Percentiles rank a stretch among this genome's conserved stretches.
These are phyloP conservation scores for Collybia sp. DNA, from an alignment of 768 basidiomycete species.

Conservation along the genomic window DNA sequence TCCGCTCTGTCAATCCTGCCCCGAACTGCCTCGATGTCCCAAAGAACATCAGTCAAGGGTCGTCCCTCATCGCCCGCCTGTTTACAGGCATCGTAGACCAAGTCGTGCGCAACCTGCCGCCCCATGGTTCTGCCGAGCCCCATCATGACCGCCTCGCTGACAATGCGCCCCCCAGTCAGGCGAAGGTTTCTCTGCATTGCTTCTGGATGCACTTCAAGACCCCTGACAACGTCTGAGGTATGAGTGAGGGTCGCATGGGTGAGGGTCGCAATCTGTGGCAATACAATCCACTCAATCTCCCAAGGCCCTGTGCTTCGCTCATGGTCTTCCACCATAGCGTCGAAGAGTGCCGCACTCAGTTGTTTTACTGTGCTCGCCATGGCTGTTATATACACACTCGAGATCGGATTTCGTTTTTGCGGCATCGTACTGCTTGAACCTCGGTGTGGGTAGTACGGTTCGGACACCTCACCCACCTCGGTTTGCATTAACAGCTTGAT, in stretches of 20 bases:
- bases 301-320: constrained; percentile 44
- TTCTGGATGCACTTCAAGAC: constrained; percentile 34
- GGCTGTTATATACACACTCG: constrained; percentile 38
- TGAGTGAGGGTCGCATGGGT: constrained; percentile 34
- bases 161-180: constrained; percentile 33
- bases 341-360: constrained; percentile 32
- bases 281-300: constrained; percentile 46
- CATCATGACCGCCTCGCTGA: constrained; percentile 47
- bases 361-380: constrained; percentile 37
- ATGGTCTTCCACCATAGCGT: constrained; percentile 45
- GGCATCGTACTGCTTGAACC: constrained; percentile 48
- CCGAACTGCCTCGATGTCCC: constrained; percentile 19
- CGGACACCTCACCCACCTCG: constrained; percentile 39
- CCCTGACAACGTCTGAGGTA: constrained; percentile 27
- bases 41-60: constrained; percentile 26
- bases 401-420: constrained; percentile 45
- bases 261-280: constrained; percentile 39
- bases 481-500: constrained; percentile 44
- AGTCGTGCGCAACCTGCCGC: constrained; percentile 39
- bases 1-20: constrained; percentile 18
- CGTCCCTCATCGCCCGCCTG: constrained; percentile 18
- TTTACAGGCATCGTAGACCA: constrained; percentile 37
- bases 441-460: constrained; percentile 37
- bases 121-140: constrained; percentile 34
- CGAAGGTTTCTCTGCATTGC: constrained; percentile 35